phyloP scores from a whole-genome alignment of 495 filamentous ascomycete species.

The Pyrenula aspistea region DNA sequence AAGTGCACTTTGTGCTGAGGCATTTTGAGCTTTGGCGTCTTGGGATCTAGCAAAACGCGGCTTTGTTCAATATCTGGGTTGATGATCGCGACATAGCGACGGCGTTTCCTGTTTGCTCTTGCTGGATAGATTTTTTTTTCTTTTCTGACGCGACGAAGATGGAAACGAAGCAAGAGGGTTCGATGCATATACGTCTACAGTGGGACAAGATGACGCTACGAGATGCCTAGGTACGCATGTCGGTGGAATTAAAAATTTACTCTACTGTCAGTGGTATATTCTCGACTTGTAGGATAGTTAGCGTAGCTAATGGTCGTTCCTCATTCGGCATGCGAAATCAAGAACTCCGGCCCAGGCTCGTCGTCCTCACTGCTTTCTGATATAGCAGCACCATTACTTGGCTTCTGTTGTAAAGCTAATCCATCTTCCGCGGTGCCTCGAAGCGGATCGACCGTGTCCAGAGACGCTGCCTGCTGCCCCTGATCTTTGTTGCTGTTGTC shows the following conservation, averaged over 20 bases:
- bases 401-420: not conserved
- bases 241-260: too few relatives aligned
- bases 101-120: not conserved
- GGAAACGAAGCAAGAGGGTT: too few relatives aligned
- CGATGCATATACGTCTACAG: too few relatives aligned
- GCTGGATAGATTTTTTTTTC: not conserved
- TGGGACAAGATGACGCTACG: too few relatives aligned
- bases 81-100: not conserved
- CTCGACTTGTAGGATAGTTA: too few relatives aligned
- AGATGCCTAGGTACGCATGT: too few relatives aligned
- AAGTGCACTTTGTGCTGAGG: not conserved
- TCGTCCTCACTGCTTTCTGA: conserved; percentile 2
- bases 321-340: conserved; percentile 3
- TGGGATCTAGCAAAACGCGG: not conserved
- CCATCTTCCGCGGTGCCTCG: not conserved
- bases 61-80: not conserved
- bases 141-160: too few relatives aligned
- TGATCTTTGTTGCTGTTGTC: not conserved
- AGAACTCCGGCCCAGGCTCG: conserved; percentile 4
- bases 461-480: not conserved
- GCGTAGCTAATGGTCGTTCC: too few relatives aligned
- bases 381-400: not conserved
- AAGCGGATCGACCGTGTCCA: not conserved
- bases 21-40: not conserved
- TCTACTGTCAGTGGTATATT: too few relatives aligned